A percentile compares a stretch with the other conserved stretches of the same genome.
Conservation (phyloP, 2,329 filamentous ascomycete species). For the Truncatella angustata region DNA sequence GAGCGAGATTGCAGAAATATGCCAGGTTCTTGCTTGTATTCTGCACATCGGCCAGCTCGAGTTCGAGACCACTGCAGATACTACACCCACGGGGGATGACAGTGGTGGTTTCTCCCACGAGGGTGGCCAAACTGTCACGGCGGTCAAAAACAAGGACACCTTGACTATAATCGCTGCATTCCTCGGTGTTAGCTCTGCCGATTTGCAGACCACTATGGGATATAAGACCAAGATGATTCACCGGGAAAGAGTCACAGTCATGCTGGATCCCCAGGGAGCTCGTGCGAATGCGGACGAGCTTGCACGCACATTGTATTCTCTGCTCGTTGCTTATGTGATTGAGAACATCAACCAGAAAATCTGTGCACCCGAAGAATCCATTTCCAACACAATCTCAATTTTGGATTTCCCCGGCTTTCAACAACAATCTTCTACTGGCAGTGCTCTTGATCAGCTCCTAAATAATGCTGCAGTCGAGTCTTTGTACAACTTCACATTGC, state of each 20-base stretch:
- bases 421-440: constrained; percentile 79
- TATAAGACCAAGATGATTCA: constrained; percentile 98
- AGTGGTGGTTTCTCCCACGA: constrained; percentile 97
- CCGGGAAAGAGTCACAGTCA: constrained; percentile 95
- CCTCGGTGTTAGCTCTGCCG: constrained; percentile 76
- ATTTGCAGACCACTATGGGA: constrained; percentile 83
- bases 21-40: constrained; percentile 88
- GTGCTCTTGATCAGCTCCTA: constrained; percentile 84
- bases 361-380: constrained; percentile 81
- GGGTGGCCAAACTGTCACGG: constrained; percentile 79
- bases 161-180: constrained; percentile 89
- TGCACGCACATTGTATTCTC: constrained; percentile 86
- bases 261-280: constrained; percentile 90
- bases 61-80: constrained; percentile 79
- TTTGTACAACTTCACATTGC: constrained; percentile 88
- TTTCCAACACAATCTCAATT: constrained; percentile 91
- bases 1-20: constrained; percentile 93
- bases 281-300: constrained; percentile 91
- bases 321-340: constrained; percentile 90
- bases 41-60: constrained; percentile 98
- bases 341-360: constrained; percentile 88
- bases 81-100: constrained; percentile 78
- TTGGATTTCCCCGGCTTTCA: constrained; percentile 96
- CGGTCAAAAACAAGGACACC: constrained; percentile 91
- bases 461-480: constrained; percentile 93